A percentile compares a stretch with the other conserved stretches of the same genome.
Conservation (phyloP, 2,329 filamentous ascomycete species). For the Aspergillus spinulosporus region DNA sequence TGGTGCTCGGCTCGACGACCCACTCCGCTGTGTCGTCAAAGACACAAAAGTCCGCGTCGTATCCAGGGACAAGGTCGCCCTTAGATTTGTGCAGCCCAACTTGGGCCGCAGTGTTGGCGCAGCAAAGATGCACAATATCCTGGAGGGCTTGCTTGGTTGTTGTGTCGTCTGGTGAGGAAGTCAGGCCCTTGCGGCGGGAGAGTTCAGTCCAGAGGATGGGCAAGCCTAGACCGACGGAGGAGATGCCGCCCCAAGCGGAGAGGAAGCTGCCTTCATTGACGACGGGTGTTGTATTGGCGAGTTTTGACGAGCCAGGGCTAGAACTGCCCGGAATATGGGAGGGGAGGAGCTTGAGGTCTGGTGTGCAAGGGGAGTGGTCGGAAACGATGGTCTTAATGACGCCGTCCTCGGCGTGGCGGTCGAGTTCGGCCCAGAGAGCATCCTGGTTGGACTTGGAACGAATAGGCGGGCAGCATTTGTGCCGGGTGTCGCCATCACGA, state of each 20-base stretch:
- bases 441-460: slow-evolving; percentile 79
- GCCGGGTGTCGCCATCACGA: slow-evolving; percentile 78
- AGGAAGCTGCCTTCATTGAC: slow-evolving; percentile 79
- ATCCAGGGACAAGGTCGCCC: slow-evolving; percentile 75
- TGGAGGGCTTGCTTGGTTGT: slow-evolving; percentile 59
- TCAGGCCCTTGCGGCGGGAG: slow-evolving; percentile 56
- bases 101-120: slow-evolving; percentile 80
- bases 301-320: slow-evolving; percentile 20
- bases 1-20: slow-evolving; percentile 70
- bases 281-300: slow-evolving; percentile 24
- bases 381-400: slow-evolving; percentile 91
- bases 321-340: slow-evolving; percentile 59
- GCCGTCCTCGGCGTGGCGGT: slow-evolving; percentile 60
- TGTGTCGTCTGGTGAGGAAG: slow-evolving; percentile 40
- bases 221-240: slow-evolving; percentile 86
- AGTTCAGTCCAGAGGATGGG: slow-evolving; percentile 85
- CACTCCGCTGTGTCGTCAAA: slow-evolving; percentile 83
- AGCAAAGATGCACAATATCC: slow-evolving; percentile 84
- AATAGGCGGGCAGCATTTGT: slow-evolving; percentile 95
- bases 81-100: slow-evolving; percentile 80
- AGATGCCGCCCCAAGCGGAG: slow-evolving; percentile 93
- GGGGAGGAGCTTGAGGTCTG: slow-evolving; percentile 86
- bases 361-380: slow-evolving; percentile 95
- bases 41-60: slow-evolving; percentile 87
- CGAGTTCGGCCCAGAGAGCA: slow-evolving; percentile 80